These are phyloP conservation scores for Penicillium soppii DNA, from an alignment of 495 filamentous ascomycete species.

Conservation along the genomic window DNA sequence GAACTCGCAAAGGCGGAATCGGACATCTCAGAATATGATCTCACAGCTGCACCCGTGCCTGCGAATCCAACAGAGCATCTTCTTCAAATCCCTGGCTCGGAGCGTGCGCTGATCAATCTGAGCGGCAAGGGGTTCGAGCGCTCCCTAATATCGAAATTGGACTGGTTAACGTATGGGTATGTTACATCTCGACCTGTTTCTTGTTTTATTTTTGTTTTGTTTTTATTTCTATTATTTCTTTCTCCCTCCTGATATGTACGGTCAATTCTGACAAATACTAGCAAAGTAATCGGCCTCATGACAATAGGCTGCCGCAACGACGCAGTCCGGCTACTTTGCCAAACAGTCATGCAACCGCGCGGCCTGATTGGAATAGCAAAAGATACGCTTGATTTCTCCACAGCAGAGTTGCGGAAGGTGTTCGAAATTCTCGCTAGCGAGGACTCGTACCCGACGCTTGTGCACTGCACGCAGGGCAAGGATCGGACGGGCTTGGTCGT, in stretches of 20 bases:
- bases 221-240: too few relatives aligned
- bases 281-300: slow-evolving; percentile 60
- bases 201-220: too few relatives aligned
- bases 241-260: too few relatives aligned
- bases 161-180: slow-evolving; percentile 63
- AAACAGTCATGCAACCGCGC: slow-evolving; percentile 64
- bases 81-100: slow-evolving; percentile 58
- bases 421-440: slow-evolving; percentile 50
- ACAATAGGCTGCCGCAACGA: slow-evolving; percentile 63
- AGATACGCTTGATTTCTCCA: slow-evolving; percentile 63
- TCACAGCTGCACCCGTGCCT: slow-evolving; percentile 29
- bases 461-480: slow-evolving; percentile 89
- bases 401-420: slow-evolving; percentile 57
- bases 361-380: slow-evolving; percentile 66
- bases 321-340: slow-evolving; percentile 65
- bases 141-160: slow-evolving; percentile 65
- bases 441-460: slow-evolving; percentile 56
- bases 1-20: slow-evolving; percentile 24
- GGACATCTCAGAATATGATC: slow-evolving; percentile 9
- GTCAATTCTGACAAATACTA: slow-evolving; percentile 23
- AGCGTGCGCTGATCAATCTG: slow-evolving; percentile 63
- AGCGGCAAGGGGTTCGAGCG: slow-evolving; percentile 71
- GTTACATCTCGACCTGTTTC: too few relatives aligned
- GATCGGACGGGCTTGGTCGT: slow-evolving; percentile 77
- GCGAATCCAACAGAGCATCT: slow-evolving; percentile 43